These are phyloP conservation scores for Yamadazyma olivae DNA, from an alignment of 805 yeast genomes.

Conservation along the genomic window DNA sequence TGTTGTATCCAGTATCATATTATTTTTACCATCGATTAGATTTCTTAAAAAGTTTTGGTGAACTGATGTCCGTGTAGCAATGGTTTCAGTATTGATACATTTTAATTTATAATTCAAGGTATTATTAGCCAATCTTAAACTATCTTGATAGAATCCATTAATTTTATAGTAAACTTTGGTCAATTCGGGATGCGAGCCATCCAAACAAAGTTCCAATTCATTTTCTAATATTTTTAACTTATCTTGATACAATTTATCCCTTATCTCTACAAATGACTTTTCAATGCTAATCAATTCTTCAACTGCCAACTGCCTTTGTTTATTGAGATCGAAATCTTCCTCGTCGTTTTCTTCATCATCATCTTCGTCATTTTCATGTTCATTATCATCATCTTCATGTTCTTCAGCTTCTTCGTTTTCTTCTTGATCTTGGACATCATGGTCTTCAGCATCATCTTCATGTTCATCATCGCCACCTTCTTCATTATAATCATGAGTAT, in stretches of 20 bases:
- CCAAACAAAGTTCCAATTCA: conserved; percentile 81
- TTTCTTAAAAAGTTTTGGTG: conserved; percentile 81
- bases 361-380: conserved; percentile 6
- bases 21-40: conserved; percentile 61
- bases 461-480: conserved; percentile 8
- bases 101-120: conserved; percentile 58
- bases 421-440: conserved; percentile 7
- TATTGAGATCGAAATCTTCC: conserved; percentile 27
- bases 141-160: conserved; percentile 70
- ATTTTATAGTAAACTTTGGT: conserved; percentile 68
- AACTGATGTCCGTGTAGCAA: conserved; percentile 71
- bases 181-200: conserved; percentile 90
- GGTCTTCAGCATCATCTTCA: conserved; percentile 9
- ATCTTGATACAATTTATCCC: conserved; percentile 84
- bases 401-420: conserved; percentile 1
- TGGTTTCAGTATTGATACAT: conserved; percentile 78
- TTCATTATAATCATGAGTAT: not conserved
- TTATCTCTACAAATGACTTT: conserved; percentile 75
- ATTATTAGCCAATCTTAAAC: conserved; percentile 45
- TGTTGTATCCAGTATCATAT: conserved; percentile 70
- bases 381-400: conserved; percentile 1
- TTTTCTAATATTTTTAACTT: conserved; percentile 72
- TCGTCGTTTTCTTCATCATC: conserved; percentile 11
- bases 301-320: conserved; percentile 60
- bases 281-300: conserved; percentile 77